These are phyloP conservation scores for Rhizoclosmatium globosum DNA, from an alignment of 192 early-diverging fungal genomes.

Conservation along the genomic window DNA sequence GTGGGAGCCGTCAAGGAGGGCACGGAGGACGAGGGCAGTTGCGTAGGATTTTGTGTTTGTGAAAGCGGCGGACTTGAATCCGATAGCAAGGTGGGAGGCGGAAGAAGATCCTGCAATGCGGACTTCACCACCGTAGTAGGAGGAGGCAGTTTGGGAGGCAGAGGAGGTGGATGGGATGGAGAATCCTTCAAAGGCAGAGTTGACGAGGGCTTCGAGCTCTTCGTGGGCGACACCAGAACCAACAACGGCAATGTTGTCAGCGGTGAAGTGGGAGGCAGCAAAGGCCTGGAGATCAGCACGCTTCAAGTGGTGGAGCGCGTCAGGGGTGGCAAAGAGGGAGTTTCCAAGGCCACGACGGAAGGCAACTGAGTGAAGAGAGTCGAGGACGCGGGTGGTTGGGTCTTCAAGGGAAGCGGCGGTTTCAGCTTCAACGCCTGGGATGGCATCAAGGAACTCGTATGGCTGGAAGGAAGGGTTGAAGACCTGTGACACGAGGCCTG, in stretches of 20 bases:
- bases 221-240: conserved; percentile 82
- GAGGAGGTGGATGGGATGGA: conserved; percentile 43
- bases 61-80: conserved; percentile 75
- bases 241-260: conserved; percentile 82
- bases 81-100: conserved; percentile 79
- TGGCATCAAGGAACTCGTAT: conserved; percentile 86
- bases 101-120: conserved; percentile 72
- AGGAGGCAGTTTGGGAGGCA: conserved; percentile 51
- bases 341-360: conserved; percentile 96
- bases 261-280: conserved; percentile 73
- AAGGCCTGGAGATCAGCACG: conserved; percentile 77
- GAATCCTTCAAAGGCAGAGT: conserved; percentile 53
- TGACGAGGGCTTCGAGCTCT: conserved; percentile 73
- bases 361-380: conserved; percentile 86
- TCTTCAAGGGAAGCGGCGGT: conserved; percentile 66
- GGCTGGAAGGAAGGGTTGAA: conserved; percentile 81
- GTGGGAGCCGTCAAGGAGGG: conserved; percentile 54
- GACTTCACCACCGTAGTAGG: conserved; percentile 87
- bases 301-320: conserved; percentile 64
- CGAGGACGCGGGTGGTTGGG: conserved; percentile 72
- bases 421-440: conserved; percentile 70
- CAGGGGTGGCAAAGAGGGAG: conserved; percentile 83
- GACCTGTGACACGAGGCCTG: conserved; percentile 78
- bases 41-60: conserved; percentile 65
- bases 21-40: conserved; percentile 63